These are phyloP conservation scores for Beauveria scarabaeidicola DNA, from an alignment of 2,329 filamentous ascomycete species.

Conservation along the genomic window DNA sequence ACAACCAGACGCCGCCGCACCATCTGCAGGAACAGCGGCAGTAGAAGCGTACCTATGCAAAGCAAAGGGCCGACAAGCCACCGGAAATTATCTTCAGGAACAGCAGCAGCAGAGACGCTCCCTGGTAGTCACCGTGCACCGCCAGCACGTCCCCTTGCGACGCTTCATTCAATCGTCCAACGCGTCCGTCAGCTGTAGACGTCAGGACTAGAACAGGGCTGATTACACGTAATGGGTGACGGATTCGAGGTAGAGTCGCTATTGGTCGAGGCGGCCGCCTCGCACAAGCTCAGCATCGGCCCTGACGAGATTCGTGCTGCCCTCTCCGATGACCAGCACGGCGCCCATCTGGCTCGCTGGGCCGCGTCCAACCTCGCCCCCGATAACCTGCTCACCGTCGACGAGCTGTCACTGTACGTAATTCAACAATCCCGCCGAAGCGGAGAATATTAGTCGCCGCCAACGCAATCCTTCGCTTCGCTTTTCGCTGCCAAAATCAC, in stretches of 20 bases:
- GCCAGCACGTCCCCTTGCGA: too few species aligned
- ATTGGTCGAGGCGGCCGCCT: slow-evolving; percentile 24
- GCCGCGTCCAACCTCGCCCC: slow-evolving; percentile 36
- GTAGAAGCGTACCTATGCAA: too few species aligned
- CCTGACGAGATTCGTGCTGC: slow-evolving; percentile 31
- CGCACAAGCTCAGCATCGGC: slow-evolving; percentile 23
- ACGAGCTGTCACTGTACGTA: slow-evolving; percentile 45
- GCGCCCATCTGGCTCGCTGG: slow-evolving; percentile 37
- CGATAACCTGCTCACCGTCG: slow-evolving; percentile 44
- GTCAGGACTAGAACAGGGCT: slow-evolving; percentile 10
- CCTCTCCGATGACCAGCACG: slow-evolving; percentile 27
- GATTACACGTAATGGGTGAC: slow-evolving; percentile 19
- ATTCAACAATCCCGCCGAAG: not conserved
- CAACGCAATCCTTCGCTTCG: too few species aligned
- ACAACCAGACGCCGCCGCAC: not conserved
- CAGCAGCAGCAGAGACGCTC: not conserved
- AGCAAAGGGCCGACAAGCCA: too few species aligned
- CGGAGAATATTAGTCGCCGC: not conserved
- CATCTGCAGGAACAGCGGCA: not conserved
- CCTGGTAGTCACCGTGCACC: too few species aligned
- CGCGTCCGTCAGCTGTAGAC: not conserved
- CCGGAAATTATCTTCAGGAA: not conserved
- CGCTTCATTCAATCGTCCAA: not conserved
- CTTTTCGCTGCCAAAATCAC: not conserved
- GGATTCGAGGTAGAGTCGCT: slow-evolving; percentile 23